phyloP scores from a whole-genome alignment of 305 asterid genomes.

The Solanum hybrid region DNA sequence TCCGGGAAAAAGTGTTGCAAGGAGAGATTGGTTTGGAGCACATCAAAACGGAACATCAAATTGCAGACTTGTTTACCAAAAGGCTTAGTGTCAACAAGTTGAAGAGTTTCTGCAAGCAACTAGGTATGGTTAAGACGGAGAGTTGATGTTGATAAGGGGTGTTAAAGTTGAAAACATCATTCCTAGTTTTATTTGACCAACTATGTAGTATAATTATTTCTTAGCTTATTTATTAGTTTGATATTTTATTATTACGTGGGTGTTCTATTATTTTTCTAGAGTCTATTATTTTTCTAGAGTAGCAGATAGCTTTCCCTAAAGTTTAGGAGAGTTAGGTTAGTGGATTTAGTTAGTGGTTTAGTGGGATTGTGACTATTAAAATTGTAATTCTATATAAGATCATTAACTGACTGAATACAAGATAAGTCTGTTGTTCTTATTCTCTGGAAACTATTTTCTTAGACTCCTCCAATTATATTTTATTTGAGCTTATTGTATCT shows the following conservation, averaged over 20 bases:
- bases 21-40: not conserved
- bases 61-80: not conserved
- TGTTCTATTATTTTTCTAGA: not conserved
- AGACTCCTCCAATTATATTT: not conserved
- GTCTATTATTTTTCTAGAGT: not conserved
- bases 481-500: too few relatives aligned
- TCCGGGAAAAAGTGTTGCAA: not conserved
- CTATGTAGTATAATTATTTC: not conserved
- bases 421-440: not conserved
- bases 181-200: not conserved
- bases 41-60: not conserved
- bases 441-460: not conserved
- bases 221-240: not conserved
- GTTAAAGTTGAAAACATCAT: not conserved
- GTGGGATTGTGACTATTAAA: not conserved
- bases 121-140: not conserved
- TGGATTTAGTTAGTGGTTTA: not conserved
- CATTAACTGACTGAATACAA: not conserved
- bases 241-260: not conserved
- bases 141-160: not conserved
- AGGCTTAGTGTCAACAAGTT: not conserved
- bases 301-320: not conserved
- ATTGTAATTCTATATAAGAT: not conserved
- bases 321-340: not conserved
- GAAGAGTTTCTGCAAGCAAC: not conserved